These are phyloP conservation scores for Myriosclerotinia duriaeana DNA, from an alignment of 2,329 filamentous ascomycete species.

Conservation along the genomic window DNA sequence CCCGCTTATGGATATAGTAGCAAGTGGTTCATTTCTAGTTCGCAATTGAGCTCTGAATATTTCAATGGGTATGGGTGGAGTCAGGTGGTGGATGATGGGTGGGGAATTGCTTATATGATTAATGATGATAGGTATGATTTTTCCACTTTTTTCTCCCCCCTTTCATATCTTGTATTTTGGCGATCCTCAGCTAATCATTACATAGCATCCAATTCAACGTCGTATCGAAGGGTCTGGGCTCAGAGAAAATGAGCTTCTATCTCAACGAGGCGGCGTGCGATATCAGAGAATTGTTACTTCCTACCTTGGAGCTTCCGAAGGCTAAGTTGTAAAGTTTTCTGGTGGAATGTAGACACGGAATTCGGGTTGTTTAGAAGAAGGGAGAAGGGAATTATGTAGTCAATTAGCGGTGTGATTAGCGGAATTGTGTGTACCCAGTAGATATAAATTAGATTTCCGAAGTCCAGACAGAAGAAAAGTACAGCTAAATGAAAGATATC, in stretches of 20 bases:
- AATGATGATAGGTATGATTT: constrained; percentile 82
- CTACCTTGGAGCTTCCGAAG: constrained; percentile 76
- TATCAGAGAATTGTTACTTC: constrained; percentile 80
- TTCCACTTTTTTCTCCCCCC: background rate
- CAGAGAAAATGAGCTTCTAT: constrained; percentile 92
- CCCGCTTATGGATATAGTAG: constrained; percentile 79
- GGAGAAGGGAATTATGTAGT: too few relatives aligned
- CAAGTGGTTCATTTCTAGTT: constrained; percentile 87
- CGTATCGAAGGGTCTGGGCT: constrained; percentile 87
- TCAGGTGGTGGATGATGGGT: constrained; percentile 93
- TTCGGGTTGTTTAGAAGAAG: too few relatives aligned
- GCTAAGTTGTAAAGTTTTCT: constrained; percentile 69
- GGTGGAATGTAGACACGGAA: background rate
- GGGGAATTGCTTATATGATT: constrained; percentile 99
- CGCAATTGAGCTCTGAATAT: constrained; percentile 90
- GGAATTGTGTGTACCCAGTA: too few relatives aligned
- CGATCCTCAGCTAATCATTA: background rate
- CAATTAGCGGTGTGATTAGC: too few relatives aligned
- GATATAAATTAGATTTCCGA: too few relatives aligned
- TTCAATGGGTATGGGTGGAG: constrained; percentile 99
- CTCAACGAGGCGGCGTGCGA: constrained; percentile 91
- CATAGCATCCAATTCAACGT: constrained; percentile 96
- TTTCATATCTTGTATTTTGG: background rate
- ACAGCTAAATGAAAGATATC: too few relatives aligned
- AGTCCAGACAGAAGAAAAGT: too few relatives aligned